These are phyloP conservation scores for Leucosporidium yakuticum DNA, from an alignment of 768 basidiomycete genomes.

Conservation along the genomic window DNA sequence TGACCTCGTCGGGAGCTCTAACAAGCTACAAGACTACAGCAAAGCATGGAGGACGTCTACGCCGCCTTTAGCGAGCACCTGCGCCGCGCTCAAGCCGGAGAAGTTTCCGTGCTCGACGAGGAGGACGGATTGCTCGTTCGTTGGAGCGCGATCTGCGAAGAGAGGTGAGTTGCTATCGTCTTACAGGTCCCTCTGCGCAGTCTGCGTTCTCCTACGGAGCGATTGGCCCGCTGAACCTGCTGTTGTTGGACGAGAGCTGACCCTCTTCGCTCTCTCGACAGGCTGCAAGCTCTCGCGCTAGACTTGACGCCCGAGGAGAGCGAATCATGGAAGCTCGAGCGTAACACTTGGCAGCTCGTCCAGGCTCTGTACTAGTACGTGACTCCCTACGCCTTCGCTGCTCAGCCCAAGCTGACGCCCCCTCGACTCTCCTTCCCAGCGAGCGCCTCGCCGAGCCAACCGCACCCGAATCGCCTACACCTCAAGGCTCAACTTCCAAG, in stretches of 20 bases:
- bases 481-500: constrained; percentile 47
- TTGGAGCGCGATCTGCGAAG: constrained; percentile 21
- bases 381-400: neutral
- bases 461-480: constrained; percentile 1
- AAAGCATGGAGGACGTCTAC: constrained; percentile 24
- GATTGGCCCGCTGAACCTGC: neutral
- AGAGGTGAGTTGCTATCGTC: constrained; percentile 6
- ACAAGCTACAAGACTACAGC: neutral
- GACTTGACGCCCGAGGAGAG: constrained; percentile 49
- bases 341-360: constrained; percentile 73
- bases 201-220: neutral
- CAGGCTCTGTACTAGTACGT: constrained; percentile 61
- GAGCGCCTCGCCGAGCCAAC: constrained; percentile 13
- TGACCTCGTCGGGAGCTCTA: neutral
- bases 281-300: constrained; percentile 15
- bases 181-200: neutral
- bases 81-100: constrained; percentile 18
- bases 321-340: constrained; percentile 63
- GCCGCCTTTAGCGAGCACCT: constrained; percentile 17
- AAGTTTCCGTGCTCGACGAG: constrained; percentile 21
- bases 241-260: constrained; percentile 1
- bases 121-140: constrained; percentile 19
- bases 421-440: neutral
- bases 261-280: constrained; percentile 9
- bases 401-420: neutral